These are phyloP conservation scores for Solanum microdontum DNA, from an alignment of 257 asterid species.

Conservation along the genomic window DNA sequence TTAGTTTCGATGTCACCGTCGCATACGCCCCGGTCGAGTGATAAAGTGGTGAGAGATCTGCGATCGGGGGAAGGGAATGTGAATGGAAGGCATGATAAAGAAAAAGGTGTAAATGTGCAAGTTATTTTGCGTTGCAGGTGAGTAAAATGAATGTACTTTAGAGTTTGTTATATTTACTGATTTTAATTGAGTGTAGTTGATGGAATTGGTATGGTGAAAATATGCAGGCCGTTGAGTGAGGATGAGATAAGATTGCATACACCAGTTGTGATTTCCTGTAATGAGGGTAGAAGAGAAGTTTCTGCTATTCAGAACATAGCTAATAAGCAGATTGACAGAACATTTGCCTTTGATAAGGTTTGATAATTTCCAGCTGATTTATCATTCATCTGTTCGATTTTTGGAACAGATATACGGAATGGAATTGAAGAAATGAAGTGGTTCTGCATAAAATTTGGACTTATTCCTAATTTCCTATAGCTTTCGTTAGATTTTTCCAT, in stretches of 20 bases:
- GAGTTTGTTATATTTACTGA: not conserved
- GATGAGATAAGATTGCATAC: constrained; percentile 78
- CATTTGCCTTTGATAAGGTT: constrained; percentile 90
- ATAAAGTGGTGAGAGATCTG: constrained; percentile 67
- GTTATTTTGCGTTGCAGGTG: constrained; percentile 97
- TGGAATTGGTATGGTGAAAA: not conserved
- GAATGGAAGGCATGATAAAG: constrained; percentile 71
- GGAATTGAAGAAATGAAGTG: not conserved
- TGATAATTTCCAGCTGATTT: not conserved
- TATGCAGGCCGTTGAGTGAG: constrained; percentile 73
- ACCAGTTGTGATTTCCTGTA: constrained; percentile 81
- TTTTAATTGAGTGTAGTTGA: not conserved
- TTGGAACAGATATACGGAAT: not conserved
- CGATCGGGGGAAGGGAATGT: constrained; percentile 77
- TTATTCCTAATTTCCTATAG: not conserved
- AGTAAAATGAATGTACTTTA: not conserved
- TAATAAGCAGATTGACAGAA: constrained; percentile 96
- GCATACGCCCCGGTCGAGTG: constrained; percentile 78
- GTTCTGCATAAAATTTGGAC: not conserved
- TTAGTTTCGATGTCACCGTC: constrained; percentile 53
- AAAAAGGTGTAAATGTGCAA: constrained; percentile 89
- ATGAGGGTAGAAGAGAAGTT: constrained; percentile 82
- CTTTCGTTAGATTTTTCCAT: not conserved
- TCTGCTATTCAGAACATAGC: constrained; percentile 93
- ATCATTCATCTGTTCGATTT: not conserved